Evolutionary conservation across 371 early-diverging fungal genomes (phyloP), one percentile per base, ranked within the genome.

Genomic region (Dichotomocladium elegans): DNA sequence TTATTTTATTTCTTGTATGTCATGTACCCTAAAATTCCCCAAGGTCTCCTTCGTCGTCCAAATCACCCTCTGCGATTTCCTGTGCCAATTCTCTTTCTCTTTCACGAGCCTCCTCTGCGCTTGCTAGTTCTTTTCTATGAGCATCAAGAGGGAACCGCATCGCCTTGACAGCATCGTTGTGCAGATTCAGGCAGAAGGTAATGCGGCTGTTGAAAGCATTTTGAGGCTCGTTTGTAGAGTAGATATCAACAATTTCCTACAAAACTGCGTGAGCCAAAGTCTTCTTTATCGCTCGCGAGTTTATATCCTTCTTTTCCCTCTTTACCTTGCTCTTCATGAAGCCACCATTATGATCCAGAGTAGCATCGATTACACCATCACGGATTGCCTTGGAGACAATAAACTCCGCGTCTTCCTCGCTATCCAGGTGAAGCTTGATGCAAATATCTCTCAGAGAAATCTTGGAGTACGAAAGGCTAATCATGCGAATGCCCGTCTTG

Each of bases 331-430:
- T 88, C 77, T 91, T 83, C 85, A 98, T 89, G 63, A 77, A 94
- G 0, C 97, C 98, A 51, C 85, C 81, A 64, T 93, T 89, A 67
- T 98, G 98, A 61, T 96, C 94, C 53, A 97, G 81, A 0, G 85
- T 85, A 35, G 97, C 99, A 72, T 95, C 95, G 70, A 98, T 94
- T 19, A 98, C 98, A 51, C 96, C 97, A 63, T 98, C 99, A 34
- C 94, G 87, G 55, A 98, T 96, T n/a, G 99, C 92, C 80, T 98
- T 98, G 52, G 94, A 90, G 3, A 98, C 95, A 70, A 98, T 96
- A 72, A 92, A 97, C 68, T 97, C 96, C 33, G 97, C 98, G 64
- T 96, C 96, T 63, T 97, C 95, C 63, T 97, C 99, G 58, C 92
- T 89, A 64, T 97, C 96, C 68, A 98, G 66, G 55, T 95, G 94